These are phyloP conservation scores for Panicum virgatum DNA, from an alignment of 202 grass and related monocot species.

Conservation along the genomic window DNA sequence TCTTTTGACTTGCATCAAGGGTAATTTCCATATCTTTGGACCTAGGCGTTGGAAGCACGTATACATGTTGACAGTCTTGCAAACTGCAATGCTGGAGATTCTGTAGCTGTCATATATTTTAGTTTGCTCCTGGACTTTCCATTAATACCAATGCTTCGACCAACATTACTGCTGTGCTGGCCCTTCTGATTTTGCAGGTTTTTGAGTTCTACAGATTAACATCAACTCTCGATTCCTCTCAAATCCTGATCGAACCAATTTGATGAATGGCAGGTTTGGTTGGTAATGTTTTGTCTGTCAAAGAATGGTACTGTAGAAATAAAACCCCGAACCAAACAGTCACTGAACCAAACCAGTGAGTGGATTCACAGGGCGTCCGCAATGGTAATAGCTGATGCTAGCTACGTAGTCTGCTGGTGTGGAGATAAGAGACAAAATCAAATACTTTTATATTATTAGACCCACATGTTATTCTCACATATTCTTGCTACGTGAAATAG, in stretches of 20 bases:
- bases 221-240: background rate
- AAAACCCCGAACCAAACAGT: background rate
- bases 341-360: too few species aligned
- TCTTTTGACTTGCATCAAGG: slow-evolving; percentile 11
- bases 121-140: background rate
- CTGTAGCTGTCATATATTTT: slow-evolving; percentile 14
- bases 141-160: background rate
- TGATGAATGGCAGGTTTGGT: background rate
- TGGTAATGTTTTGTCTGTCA: background rate
- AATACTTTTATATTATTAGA: too few species aligned
- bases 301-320: background rate
- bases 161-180: background rate
- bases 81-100: slow-evolving; percentile 9
- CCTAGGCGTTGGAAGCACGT: slow-evolving; percentile 28
- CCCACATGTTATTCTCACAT: too few species aligned
- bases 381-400: too few species aligned
- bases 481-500: too few species aligned
- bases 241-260: background rate
- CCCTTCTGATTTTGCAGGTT: background rate
- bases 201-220: background rate
- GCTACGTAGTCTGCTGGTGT: too few species aligned
- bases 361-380: too few species aligned
- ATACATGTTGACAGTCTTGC: slow-evolving; percentile 35
- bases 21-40: slow-evolving; percentile 18
- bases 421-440: too few species aligned